phyloP scores from a whole-genome alignment of 192 early-diverging fungal species.

The Entrophospora sp. region DNA sequence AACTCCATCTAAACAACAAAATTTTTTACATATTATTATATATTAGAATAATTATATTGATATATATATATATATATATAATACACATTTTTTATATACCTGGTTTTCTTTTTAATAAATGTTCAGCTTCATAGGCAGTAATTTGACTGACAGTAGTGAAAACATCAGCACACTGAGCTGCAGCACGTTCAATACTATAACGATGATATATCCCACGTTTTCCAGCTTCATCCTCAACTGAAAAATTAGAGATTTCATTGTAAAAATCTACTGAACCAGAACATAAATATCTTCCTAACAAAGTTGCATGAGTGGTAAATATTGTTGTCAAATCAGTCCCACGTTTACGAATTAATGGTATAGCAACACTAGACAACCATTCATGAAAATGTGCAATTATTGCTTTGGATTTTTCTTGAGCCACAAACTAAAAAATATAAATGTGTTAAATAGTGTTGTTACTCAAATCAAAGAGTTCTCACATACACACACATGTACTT shows the following conservation, averaged over 20 bases:
- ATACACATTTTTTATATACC: too few relatives aligned
- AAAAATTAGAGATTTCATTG: constrained; percentile 87
- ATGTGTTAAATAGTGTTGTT: too few relatives aligned
- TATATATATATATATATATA: not conserved
- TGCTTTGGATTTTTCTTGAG: constrained; percentile 35
- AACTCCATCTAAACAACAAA: constrained; percentile 66
- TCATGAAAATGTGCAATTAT: constrained; percentile 97
- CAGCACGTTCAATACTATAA: constrained; percentile 92
- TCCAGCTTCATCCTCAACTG: constrained; percentile 91
- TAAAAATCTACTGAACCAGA: constrained; percentile 96
- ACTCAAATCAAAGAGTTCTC: too few relatives aligned
- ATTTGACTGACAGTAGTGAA: constrained; percentile 97
- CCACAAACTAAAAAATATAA: constrained; percentile 43
- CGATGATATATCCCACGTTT: constrained; percentile 96
- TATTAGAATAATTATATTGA: not conserved
- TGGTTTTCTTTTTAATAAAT: constrained; percentile 88
- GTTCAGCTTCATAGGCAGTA: constrained; percentile 92
- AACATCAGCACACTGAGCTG: constrained; percentile 94
- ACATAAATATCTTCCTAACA: constrained; percentile 91
- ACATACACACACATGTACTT: too few relatives aligned
- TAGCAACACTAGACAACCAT: constrained; percentile 89
- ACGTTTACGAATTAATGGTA: constrained; percentile 79
- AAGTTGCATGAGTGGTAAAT: constrained; percentile 93
- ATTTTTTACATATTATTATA: too few relatives aligned
- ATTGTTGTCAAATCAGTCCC: constrained; percentile 84